phyloP scores from a whole-genome alignment of 495 filamentous ascomycete species.

The Mytilinidion resinicola region DNA sequence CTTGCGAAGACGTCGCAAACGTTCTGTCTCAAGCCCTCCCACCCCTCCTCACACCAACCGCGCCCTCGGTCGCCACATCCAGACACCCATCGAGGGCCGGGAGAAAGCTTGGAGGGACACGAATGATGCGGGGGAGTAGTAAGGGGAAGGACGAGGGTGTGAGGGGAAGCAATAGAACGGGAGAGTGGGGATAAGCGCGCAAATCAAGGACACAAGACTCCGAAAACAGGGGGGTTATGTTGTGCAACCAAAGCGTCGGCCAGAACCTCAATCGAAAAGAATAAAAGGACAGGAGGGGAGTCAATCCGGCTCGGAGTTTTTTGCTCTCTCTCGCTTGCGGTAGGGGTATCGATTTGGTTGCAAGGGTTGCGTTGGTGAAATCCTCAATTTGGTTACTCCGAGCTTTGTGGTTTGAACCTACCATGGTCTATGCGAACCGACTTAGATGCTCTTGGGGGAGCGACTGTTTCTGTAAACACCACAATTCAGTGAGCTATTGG shows the following conservation, averaged over 20 bases:
- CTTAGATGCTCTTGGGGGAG: slow-evolving; percentile 4
- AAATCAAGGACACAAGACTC: neutral
- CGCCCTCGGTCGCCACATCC: slow-evolving; percentile 1
- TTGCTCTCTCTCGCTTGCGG: neutral
- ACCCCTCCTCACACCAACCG: neutral
- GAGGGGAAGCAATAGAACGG: neutral
- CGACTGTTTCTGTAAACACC: slow-evolving; percentile 2
- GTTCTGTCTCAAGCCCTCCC: slow-evolving; percentile 1
- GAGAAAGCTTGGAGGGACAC: neutral
- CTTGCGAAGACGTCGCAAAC: slow-evolving; percentile 5
- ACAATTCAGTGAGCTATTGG: neutral
- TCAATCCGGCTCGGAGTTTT: slow-evolving; percentile 1
- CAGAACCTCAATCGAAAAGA: neutral
- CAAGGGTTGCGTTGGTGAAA: neutral
- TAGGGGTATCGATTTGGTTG: neutral
- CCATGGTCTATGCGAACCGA: neutral
- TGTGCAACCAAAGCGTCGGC: neutral
- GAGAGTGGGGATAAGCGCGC: too few species aligned
- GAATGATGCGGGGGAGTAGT: neutral
- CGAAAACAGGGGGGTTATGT: neutral
- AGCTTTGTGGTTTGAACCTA: neutral
- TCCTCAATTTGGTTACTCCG: slow-evolving; percentile 2
- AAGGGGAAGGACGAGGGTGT: neutral
- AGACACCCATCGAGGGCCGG: slow-evolving; percentile 2
- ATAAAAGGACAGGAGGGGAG: neutral